Percentiles rank a stretch among this genome's conserved stretches.
phyloP scores from a whole-genome alignment of 306 rosid genomes.

The Mimosa bimucronata region DNA sequence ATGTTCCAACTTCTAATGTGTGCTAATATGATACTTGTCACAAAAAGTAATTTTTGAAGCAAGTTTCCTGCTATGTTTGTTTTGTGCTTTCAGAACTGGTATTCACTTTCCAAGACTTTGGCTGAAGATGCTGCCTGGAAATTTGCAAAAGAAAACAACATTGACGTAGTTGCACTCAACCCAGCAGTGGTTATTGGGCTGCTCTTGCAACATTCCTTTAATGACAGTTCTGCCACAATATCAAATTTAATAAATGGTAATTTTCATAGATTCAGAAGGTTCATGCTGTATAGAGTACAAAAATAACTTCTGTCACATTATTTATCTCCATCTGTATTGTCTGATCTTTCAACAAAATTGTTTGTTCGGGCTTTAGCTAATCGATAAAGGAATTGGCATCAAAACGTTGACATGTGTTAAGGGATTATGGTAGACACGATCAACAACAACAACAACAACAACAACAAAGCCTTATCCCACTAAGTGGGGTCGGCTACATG shows the following conservation, averaged over 20 bases:
- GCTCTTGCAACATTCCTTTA: neutral
- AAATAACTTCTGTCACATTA: neutral
- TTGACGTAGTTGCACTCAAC: neutral
- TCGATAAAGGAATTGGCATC: neutral
- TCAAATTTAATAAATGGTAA: neutral
- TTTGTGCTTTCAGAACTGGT: neutral
- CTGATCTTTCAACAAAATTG: neutral
- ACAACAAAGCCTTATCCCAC: no score
- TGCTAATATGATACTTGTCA: neutral
- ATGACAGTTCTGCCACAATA: neutral
- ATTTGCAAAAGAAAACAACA: neutral
- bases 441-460: no score
- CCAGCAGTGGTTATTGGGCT: neutral
- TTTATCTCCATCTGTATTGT: neutral
- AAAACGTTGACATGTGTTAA: neutral
- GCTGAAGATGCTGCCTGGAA: conserved; percentile 6
- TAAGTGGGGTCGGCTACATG: no score
- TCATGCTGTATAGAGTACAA: neutral
- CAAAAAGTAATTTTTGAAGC: neutral
- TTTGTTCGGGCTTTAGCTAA: neutral
- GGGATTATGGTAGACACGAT: no score
- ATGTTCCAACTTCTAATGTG: neutral
- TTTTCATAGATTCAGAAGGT: neutral
- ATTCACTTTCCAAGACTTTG: neutral
- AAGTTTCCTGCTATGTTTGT: neutral